Evolutionary conservation across 2,329 filamentous ascomycete genomes (phyloP).

Genomic region (Colletotrichum sp.): DNA sequence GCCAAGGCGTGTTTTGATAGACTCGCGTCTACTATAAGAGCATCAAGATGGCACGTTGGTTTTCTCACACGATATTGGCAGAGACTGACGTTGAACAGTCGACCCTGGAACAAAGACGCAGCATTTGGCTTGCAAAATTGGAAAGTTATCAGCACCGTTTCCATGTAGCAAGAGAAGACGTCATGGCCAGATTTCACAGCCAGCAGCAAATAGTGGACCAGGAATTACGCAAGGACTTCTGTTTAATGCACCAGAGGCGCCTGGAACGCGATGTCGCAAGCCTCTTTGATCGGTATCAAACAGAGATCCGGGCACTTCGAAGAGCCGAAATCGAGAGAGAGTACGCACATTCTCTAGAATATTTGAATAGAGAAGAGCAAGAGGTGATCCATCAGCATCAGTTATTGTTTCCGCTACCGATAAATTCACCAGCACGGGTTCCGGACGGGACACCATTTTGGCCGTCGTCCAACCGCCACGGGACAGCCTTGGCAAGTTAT

Average conservation of each 20-base stretch:
- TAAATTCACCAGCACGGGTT: too few relatives aligned
- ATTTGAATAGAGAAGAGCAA: too few relatives aligned
- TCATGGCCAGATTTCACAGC: not conserved
- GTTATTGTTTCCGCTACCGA: too few relatives aligned
- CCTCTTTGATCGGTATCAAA: too few relatives aligned
- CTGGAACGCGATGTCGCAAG: too few relatives aligned
- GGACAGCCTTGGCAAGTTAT: too few relatives aligned
- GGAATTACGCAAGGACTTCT: not conserved
- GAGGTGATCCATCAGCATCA: too few relatives aligned
- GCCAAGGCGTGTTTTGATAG: not conserved
- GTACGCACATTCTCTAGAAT: too few relatives aligned
- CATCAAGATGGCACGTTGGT: not conserved
- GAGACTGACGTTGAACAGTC: not conserved
- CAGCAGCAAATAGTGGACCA: not conserved
- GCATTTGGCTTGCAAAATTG: not conserved
- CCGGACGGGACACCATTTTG: too few relatives aligned
- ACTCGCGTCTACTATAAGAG: not conserved
- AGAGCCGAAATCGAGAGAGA: too few relatives aligned
- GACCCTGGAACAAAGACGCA: not conserved
- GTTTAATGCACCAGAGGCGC: not conserved
- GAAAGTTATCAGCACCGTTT: not conserved
- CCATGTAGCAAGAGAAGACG: not conserved
- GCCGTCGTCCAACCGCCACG: too few relatives aligned
- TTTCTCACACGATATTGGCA: accelerated
- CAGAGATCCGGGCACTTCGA: too few relatives aligned